Base-by-base conservation (phyloP, 2,329 filamentous ascomycete species). In the Sporothrix dimorphospora region DNA sequence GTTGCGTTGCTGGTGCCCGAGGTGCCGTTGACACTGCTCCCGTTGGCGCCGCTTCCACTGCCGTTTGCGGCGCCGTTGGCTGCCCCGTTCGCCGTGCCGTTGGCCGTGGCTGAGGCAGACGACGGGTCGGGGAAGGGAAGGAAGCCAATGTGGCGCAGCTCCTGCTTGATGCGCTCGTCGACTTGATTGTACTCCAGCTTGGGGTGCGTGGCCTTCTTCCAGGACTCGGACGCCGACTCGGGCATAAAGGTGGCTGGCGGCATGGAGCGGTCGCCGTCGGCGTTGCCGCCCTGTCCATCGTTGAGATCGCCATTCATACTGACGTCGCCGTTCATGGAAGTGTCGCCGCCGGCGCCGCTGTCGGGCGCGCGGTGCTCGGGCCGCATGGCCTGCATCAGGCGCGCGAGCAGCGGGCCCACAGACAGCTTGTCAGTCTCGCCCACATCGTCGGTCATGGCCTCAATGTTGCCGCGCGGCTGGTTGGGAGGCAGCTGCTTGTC, bases 111-210 rank as follows among this genome's bases (percentile, higher is more conserved):
- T 4, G 40, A 51, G 3, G 47, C 38, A 24, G 76, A 74, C 55
- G 77, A 74, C 59, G 76, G 73, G 16, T 78, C 77, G 3, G 76
- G 77, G 8, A 78, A 75, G 83, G 92, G 89, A 19, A 98, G 85
- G 77, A 99, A 92, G 12, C 96, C 96, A 73, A 97, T 93, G 81
- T 97, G 93, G 16, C 92, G 90, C 21, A 99, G 87, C 79, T 99
- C 96, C 77, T 94, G 92, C 81, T 97, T 93, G 69, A 97, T 88
- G 63, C 96, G 93, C 78, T 97, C 93, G 77, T 99, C 96, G 24
- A 98, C 89, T 78, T 94, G 91, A 2, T 88, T 86, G 79, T 97
- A 97, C 78, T 98, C 94, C 7, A 97, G 85, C 76, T 93, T 94
- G 1, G 87, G 86, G 70, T 92, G 89, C 0, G 88, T 89, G 0